Conservation (phyloP, 2,329 filamentous ascomycete genomes). For the Pyrenochaeta sp. region DNA sequence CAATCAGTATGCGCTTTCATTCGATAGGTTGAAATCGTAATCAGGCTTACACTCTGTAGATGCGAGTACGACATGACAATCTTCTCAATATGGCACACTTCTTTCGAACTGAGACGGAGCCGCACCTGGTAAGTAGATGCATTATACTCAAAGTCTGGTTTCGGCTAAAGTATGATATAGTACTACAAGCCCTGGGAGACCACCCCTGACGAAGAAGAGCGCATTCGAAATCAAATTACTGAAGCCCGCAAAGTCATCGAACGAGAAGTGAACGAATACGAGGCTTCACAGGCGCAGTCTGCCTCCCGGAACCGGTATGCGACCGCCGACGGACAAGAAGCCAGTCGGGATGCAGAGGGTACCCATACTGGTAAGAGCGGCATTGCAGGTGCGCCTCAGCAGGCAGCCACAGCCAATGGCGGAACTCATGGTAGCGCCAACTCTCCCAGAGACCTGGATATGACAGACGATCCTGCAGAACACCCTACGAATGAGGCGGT, state of each 20-base stretch:
- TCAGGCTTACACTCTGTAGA: constrained; percentile 59
- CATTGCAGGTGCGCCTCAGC: constrained; percentile 29
- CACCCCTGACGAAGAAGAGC: constrained; percentile 71
- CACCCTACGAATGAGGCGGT: constrained; percentile 24
- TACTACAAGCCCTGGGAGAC: constrained; percentile 88
- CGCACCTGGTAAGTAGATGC: constrained; percentile 72
- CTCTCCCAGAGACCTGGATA: constrained; percentile 32
- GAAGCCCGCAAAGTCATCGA: constrained; percentile 71
- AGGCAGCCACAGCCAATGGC: constrained; percentile 30
- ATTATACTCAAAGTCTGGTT: neutral
- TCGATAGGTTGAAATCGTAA: constrained; percentile 5
- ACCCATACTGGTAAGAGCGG: constrained; percentile 34
- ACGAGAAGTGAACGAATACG: constrained; percentile 71
- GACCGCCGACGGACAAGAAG: constrained; percentile 12
- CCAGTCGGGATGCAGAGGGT: constrained; percentile 23
- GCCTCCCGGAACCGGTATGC: constrained; percentile 28
- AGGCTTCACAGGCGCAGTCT: constrained; percentile 50
- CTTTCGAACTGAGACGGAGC: constrained; percentile 74
- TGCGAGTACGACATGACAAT: constrained; percentile 77
- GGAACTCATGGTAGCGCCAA: constrained; percentile 33
- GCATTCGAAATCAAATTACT: constrained; percentile 74
- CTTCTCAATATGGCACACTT: constrained; percentile 76
- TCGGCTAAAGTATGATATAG: constrained; percentile 56
- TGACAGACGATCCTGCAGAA: constrained; percentile 34
- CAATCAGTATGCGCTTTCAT: constrained; percentile 67